A percentile compares a stretch with the other conserved stretches of the same genome.
Conservation (phyloP, 192 early-diverging fungal genomes). For the Pecoramyces ruminantium region DNA sequence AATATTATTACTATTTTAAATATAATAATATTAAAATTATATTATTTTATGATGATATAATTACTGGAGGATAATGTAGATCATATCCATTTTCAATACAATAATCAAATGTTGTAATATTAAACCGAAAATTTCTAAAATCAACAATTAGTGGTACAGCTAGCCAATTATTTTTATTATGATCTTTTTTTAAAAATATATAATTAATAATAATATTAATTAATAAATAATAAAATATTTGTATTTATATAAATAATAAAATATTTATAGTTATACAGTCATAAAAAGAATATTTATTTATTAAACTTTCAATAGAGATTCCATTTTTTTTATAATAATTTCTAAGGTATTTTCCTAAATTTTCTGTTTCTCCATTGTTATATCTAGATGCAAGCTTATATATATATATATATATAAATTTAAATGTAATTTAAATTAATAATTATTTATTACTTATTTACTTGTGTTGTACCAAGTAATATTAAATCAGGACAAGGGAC, state of each 20-base stretch:
- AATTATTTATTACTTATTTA: no score
- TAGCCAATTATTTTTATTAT: not conserved
- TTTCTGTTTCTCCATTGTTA: not conserved
- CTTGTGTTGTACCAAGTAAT: not conserved
- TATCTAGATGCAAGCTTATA: not conserved
- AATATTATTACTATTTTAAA: no score
- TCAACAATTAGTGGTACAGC: not conserved
- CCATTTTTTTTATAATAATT: not conserved
- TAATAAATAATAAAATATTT: no score
- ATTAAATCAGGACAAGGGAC: not conserved
- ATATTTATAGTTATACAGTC: not conserved
- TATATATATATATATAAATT: no score
- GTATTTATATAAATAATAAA: no score
- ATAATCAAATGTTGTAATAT: not conserved
- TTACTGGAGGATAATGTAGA: not conserved
- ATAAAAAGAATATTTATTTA: not conserved
- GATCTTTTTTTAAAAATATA: not conserved
- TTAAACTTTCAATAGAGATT: not conserved
- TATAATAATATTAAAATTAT: no score
- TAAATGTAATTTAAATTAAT: no score
- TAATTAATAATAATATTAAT: no score
- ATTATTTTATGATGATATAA: not conserved
- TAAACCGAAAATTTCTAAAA: not conserved
- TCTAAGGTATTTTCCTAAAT: not conserved
- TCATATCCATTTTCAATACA: not conserved